These are phyloP conservation scores for Tuber umbilicatum DNA, from an alignment of 495 filamentous ascomycete species.

Conservation along the genomic window DNA sequence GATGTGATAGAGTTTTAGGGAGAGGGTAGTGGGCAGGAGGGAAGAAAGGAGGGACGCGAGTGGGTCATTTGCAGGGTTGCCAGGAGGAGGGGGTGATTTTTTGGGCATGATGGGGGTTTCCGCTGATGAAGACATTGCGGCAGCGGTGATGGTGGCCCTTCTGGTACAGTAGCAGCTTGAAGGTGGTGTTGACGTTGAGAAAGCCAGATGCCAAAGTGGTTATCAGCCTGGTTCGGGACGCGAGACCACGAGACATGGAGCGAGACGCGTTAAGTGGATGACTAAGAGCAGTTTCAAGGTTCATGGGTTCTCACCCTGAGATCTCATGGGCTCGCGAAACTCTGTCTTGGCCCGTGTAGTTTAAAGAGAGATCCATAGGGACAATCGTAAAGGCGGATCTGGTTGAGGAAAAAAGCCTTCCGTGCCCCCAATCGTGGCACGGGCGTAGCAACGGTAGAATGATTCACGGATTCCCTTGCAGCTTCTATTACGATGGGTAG, in stretches of 20 bases:
- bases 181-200: not conserved
- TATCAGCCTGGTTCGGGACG: not conserved
- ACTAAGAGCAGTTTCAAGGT: not conserved
- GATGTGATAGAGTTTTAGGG: constrained; percentile 74
- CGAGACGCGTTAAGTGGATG: not conserved
- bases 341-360: no score
- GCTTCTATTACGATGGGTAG: no score
- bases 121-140: constrained; percentile 13
- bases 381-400: not conserved
- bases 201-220: not conserved
- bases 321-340: not conserved
- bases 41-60: constrained; percentile 56
- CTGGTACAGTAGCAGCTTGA: constrained; percentile 2
- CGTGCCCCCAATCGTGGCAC: not conserved
- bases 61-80: not conserved
- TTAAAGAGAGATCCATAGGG: not conserved
- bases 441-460: not conserved
- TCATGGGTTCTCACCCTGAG: not conserved
- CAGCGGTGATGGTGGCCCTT: not conserved
- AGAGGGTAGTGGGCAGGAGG: constrained; percentile 61
- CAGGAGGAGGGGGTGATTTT: not conserved
- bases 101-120: not conserved
- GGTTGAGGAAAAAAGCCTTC: not conserved
- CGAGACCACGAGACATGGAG: not conserved
- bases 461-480: not conserved